Evolutionary conservation across 192 early-diverging fungal species (phyloP), one percentile per base, ranked within the genome.

Genomic region (Coemansia sp.): DNA sequence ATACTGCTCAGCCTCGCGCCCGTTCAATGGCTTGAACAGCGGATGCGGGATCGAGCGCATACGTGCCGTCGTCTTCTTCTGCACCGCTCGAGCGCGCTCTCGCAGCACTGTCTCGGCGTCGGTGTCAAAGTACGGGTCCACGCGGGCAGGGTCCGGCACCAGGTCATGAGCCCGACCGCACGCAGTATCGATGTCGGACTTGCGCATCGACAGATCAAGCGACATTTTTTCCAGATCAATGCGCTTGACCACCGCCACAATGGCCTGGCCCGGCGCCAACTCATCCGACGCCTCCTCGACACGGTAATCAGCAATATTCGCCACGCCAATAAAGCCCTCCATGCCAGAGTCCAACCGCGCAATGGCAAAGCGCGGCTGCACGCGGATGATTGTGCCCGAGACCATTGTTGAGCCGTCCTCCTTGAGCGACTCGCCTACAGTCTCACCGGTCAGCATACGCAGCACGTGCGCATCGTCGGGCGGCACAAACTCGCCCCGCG

Each of bases 391-490:
- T 14, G 85, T 75, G 43, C 80, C 89, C 5, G 89, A 86, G 9
- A 93, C 86, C 57, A 93, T 81, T 25, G 83, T 84, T 10, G 85
- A 35, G n/a, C 79, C 79, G 68, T 81, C 88, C 8, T 85, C 85
- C 9, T 76, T 76, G 5, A 94, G 61, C 5, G 91, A 87, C 43
- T 89, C 83, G 19, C 86, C 86, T 5, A 77, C 27, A 6, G 83
- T 86, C 73, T 98, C 95, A 23, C 90, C 88, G 0, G 92, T 92
- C 19, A 96, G 77, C 93, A 94, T 94, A 9, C 84, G 81, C 68
- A 97, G 91, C 21, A 93, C 73, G 39, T 87, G 69, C 11, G 84
- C 86, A 5, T 73, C 43, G 6, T 67, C 81, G 0, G 90, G 89
- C 37, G 73, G 77, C 50, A 64, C 71, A 56, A 88, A 93, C 9